Percentiles rank a stretch among this genome's conserved stretches.
These are phyloP conservation scores for Alternaria brassicae DNA, from an alignment of 2,329 filamentous ascomycete genomes.

Conservation along the genomic window DNA sequence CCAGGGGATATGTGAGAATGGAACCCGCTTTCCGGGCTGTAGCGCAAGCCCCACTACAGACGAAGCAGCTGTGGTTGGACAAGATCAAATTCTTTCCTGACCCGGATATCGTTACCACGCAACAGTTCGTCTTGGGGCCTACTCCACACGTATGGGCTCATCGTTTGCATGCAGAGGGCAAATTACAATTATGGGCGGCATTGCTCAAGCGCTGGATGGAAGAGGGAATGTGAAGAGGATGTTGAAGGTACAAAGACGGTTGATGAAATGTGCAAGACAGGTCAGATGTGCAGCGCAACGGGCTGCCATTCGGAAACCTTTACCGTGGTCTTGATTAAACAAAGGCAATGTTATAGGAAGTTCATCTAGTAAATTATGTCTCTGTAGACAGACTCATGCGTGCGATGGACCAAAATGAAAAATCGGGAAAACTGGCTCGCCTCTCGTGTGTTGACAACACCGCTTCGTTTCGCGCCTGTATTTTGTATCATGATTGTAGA, in stretches of 20 bases:
- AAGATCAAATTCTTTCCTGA: neutral
- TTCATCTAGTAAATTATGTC: neutral
- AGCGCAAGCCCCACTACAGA: neutral
- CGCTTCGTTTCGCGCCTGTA: neutral
- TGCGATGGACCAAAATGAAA: neutral
- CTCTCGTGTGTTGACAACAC: neutral
- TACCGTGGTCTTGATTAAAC: neutral
- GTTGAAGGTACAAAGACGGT: neutral
- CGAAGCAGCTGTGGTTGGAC: neutral
- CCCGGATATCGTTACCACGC: neutral
- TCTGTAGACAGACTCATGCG: neutral
- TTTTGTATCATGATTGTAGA: neutral
- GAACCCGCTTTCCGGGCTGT: neutral
- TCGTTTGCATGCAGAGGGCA: too few relatives aligned
- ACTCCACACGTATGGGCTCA: neutral
- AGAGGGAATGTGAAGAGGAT: neutral
- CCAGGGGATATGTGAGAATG: too few relatives aligned
- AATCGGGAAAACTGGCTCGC: neutral
- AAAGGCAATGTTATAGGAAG: neutral
- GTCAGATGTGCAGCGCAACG: neutral
- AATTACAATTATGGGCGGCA: neutral
- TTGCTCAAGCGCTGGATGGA: neutral
- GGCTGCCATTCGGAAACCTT: neutral
- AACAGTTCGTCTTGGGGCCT: neutral
- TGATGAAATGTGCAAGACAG: neutral